Base-by-base conservation (phyloP, 371 early-diverging fungal species). In the Mortierella sp. region DNA sequence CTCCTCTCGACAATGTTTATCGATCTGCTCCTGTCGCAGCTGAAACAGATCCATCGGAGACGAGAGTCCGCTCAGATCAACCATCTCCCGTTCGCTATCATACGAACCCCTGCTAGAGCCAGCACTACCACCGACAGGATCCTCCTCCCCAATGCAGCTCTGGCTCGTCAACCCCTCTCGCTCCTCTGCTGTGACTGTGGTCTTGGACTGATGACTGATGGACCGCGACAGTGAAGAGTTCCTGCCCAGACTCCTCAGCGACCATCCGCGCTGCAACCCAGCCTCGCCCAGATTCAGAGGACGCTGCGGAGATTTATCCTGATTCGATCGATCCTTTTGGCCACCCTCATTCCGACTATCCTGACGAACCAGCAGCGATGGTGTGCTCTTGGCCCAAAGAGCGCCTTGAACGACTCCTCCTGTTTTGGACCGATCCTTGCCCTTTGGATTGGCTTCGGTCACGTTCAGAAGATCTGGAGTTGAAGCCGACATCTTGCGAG, bases 231-330 rank as follows among this genome's bases (percentile, higher is more conserved):
- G 72, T 10, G 83, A 82, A 16, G 83, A 44, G 24, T 48, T 53
- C 11, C 66, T 64, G n/a, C 70, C 29, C 1, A 82, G 75, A 11
- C 71, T 43, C 55, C 65, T 82, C 50, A 82, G 52, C n/a, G 83
- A 82, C 83, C 83, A 82, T 34, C 71, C 78, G 29, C 83, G 83
- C n/a, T 70, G 74, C 43, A 74, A 22, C 11, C 70, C 65, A 1
- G 50, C 1, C 44, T 39, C 53, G 22, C 2, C 16, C 11, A 9
- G 29, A 43, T 8, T 43, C 58, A 47, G 55, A 7, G 71, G 7
- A n/a, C 43, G 26, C 19, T 22, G 29, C 2, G 66, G 29, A 16
- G 29, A 29, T 44, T 19, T 40, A 29, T 44, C 45, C 8, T 66
- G 66, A 43, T 44, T 45, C 26, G 66, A 29, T 24, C 29, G 45